Evolutionary conservation across 2,329 filamentous ascomycete species (phyloP).

Genomic region (Ophiosphaerella korrae): DNA sequence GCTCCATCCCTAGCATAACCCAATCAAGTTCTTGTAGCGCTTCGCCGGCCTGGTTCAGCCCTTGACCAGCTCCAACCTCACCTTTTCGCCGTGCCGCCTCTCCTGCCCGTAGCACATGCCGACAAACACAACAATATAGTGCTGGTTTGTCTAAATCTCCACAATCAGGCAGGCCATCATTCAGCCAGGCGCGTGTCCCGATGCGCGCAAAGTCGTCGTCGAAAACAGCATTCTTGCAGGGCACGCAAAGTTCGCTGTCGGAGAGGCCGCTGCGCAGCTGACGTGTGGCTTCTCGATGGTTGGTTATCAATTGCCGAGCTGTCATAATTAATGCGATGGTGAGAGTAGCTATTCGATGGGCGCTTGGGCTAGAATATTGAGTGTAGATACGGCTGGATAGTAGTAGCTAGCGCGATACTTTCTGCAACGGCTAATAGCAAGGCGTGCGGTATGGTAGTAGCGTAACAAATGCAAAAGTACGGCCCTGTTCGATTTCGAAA

Average conservation of each 20-base stretch:
- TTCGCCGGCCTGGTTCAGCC: too few relatives aligned
- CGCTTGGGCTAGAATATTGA: too few relatives aligned
- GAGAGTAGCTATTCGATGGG: too few relatives aligned
- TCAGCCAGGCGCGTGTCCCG: not conserved
- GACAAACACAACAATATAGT: slow-evolving; percentile 5
- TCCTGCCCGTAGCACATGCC: slow-evolving; percentile 1
- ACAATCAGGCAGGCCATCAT: slow-evolving; percentile 2
- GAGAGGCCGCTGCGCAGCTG: not conserved
- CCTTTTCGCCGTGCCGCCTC: not conserved
- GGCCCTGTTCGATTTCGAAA: too few relatives aligned
- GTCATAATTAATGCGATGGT: too few relatives aligned
- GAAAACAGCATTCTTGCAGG: slow-evolving; percentile 3
- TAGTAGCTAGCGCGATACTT: too few relatives aligned
- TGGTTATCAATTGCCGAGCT: not conserved
- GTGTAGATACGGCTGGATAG: too few relatives aligned
- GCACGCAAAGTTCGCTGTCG: slow-evolving; percentile 6
- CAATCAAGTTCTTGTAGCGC: not conserved
- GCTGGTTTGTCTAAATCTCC: slow-evolving; percentile 2
- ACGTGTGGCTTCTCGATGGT: not conserved
- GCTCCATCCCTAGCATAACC: not conserved
- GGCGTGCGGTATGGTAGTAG: too few relatives aligned
- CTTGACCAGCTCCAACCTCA: not conserved
- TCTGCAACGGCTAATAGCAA: too few relatives aligned
- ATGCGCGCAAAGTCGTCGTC: slow-evolving; percentile 6
- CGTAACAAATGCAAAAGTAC: too few relatives aligned